Evolutionary conservation across 2,329 filamentous ascomycete genomes (phyloP), one percentile per base, ranked within the genome.

Genomic region (Pseudogymnoascus sp.): DNA sequence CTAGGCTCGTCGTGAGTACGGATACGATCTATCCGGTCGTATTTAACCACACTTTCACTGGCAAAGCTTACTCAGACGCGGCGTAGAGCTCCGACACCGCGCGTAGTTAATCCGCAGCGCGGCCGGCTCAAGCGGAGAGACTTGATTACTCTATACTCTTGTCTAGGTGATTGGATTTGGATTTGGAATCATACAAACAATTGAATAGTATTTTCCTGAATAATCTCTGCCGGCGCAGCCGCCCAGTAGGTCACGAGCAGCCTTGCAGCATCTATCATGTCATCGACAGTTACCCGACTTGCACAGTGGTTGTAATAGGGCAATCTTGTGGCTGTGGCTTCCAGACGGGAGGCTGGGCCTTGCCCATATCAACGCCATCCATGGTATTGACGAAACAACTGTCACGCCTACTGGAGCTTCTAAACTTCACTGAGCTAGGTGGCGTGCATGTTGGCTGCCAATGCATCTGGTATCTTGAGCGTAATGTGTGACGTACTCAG

Each of bases 401-500:
- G 25, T 8, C 5, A 9, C 41, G n/a, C 5, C 12, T 23, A n/a
- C 23, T 45, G 2, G 23, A 25, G 25, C 23, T 52, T 52, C n/a
- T 33, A 18, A 18, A 18, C 25, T 52, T 52, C 45, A 52, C 45
- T 9, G 16, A 33, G 9, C 16, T 9, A n/a, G 49, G 23, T 33
- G 12, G 25, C 9, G 25, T 33, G 25, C 11, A 55, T 52, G 45
- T 11, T 52, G 45, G 25, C 11, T n/a, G 25, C 4, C 45, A 5
- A 31, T 33, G 23, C 28, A 16, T 11, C 14, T 31, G 8, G 45
- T 31, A 52, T 55, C 25, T 18, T 11, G 25, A 18, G 8, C 14
- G 25, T 33, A 55, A 55, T 45, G 21, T 11, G 21, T 25, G 18
- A 4, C 41, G 14, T 49, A 8, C 25, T 77, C 74, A 88, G 63